Percentiles rank a stretch among this genome's conserved stretches.
phyloP scores from a whole-genome alignment of 129 eudicot species.

The Helianthus tuberosus region DNA sequence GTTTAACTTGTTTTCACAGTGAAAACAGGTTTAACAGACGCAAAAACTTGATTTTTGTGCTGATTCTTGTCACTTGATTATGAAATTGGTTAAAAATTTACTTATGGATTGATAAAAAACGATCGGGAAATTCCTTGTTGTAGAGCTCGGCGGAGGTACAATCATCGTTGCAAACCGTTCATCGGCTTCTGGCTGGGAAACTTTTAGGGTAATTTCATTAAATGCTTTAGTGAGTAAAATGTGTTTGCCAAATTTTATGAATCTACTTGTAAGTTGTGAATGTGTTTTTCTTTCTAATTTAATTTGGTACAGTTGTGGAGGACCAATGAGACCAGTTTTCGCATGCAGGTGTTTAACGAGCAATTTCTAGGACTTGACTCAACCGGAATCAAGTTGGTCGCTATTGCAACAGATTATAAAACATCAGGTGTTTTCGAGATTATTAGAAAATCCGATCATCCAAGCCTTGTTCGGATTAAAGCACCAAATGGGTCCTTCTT shows the following conservation, averaged over 20 bases:
- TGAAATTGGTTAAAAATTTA: background rate
- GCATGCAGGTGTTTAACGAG: conserved; percentile 50
- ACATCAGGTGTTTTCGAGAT: conserved; percentile 54
- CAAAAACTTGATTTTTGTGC: no score
- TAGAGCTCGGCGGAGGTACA: conserved; percentile 79
- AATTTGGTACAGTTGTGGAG: conserved; percentile 59
- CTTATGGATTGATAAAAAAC: conserved; percentile 21
- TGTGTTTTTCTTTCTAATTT: background rate
- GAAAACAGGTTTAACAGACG: background rate
- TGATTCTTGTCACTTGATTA: no score
- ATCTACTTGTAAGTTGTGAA: background rate
- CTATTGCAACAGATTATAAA: conserved; percentile 40
- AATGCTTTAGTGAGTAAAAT: background rate
- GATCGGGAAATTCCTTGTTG: conserved; percentile 53
- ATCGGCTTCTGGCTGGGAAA: conserved; percentile 64
- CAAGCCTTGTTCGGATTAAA: conserved; percentile 50
- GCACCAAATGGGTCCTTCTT: no score
- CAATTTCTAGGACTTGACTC: conserved; percentile 55
- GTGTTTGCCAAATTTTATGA: background rate
- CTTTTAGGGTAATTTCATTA: conserved; percentile 51
- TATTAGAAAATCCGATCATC: conserved; percentile 41
- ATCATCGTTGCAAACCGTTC: conserved; percentile 65
- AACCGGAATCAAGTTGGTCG: conserved; percentile 30
- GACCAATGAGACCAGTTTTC: conserved; percentile 47
- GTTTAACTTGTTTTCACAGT: background rate